These are phyloP conservation scores for Sphaerulina populicola DNA, from an alignment of 2,329 filamentous ascomycete genomes.

Conservation along the genomic window DNA sequence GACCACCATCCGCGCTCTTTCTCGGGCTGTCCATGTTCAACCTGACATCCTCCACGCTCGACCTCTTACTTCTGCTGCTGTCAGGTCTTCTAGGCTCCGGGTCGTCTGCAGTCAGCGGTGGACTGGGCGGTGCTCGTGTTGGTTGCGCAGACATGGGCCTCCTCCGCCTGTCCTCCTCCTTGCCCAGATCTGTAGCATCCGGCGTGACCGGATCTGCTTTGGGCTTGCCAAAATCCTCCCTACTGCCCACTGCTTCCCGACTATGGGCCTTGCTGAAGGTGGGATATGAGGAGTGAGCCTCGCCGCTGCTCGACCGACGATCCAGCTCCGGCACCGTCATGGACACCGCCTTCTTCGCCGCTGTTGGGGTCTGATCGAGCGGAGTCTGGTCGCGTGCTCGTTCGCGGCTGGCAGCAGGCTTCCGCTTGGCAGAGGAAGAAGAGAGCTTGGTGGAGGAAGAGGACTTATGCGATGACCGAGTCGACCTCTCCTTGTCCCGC, in stretches of 20 bases:
- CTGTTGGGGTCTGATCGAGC: conserved; percentile 1
- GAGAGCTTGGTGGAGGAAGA: conserved; percentile 24
- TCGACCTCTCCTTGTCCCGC: conserved; percentile 21
- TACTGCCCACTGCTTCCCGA: conserved; percentile 69
- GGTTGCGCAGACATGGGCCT: conserved; percentile 21
- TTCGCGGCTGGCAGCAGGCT: conserved; percentile 24
- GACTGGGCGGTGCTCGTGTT: conserved; percentile 40
- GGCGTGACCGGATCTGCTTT: conserved; percentile 33
- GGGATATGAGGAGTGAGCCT: conserved; percentile 57
- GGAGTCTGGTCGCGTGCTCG: conserved; percentile 23
- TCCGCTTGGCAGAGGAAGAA: conserved; percentile 17
- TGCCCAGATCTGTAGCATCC: conserved; percentile 37
- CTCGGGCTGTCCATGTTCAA: conserved; percentile 34
- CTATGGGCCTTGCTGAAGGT: conserved; percentile 83
- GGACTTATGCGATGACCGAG: conserved; percentile 23
- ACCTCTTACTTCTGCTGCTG: conserved; percentile 40
- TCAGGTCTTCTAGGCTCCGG: conserved; percentile 39
- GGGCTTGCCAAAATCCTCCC: conserved; percentile 30
- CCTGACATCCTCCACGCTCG: conserved; percentile 33
- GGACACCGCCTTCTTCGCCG: conserved; percentile 12
- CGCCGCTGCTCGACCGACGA: conserved; percentile 33
- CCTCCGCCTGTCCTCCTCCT: conserved; percentile 25
- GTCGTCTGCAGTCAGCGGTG: conserved; percentile 40
- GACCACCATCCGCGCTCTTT: conserved; percentile 37
- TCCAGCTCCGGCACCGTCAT: conserved; percentile 42